Evolutionary conservation across 2,329 filamentous ascomycete genomes (phyloP).

Genomic region (Sporothrix schenckii): DNA sequence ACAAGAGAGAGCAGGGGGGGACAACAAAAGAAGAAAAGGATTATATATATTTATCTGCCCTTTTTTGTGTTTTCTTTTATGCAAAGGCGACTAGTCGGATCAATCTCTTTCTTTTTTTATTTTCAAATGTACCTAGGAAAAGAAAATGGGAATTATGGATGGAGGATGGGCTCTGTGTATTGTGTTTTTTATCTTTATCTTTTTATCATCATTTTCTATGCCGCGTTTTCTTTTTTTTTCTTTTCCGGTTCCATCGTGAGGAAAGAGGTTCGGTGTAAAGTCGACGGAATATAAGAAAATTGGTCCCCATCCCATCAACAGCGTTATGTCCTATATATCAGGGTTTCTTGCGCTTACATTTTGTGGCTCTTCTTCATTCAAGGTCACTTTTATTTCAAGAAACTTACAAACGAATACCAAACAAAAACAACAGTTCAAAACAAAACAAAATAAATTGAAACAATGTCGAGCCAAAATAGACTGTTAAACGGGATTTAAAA

Average conservation of each 20-base stretch:
- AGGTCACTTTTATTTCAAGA: too few species aligned
- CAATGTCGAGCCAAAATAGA: too few species aligned
- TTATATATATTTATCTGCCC: neutral
- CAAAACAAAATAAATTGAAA: too few species aligned
- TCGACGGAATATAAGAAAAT: conserved; percentile 2
- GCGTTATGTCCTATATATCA: neutral
- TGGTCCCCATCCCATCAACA: neutral
- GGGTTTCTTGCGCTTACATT: neutral
- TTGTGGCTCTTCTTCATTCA: neutral
- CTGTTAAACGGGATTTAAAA: too few species aligned
- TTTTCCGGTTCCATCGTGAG: conserved; percentile 1
- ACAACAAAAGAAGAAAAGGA: neutral
- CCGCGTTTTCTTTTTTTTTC: neutral
- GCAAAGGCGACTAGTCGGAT: too few species aligned
- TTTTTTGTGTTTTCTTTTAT: conserved; percentile 2
- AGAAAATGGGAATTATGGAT: neutral
- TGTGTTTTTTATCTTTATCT: conserved; percentile 17
- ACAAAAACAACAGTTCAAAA: too few species aligned
- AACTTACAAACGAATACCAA: too few species aligned
- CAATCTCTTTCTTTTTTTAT: conserved; percentile 1
- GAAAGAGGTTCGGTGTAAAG: neutral
- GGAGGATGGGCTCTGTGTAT: conserved; percentile 17
- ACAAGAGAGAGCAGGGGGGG: neutral
- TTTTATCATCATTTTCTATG: conserved; percentile 15
- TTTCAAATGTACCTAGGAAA: neutral